Evolutionary conservation across 164 flowering plant genomes (phyloP).

Genomic region (Vitis vinifera): DNA sequence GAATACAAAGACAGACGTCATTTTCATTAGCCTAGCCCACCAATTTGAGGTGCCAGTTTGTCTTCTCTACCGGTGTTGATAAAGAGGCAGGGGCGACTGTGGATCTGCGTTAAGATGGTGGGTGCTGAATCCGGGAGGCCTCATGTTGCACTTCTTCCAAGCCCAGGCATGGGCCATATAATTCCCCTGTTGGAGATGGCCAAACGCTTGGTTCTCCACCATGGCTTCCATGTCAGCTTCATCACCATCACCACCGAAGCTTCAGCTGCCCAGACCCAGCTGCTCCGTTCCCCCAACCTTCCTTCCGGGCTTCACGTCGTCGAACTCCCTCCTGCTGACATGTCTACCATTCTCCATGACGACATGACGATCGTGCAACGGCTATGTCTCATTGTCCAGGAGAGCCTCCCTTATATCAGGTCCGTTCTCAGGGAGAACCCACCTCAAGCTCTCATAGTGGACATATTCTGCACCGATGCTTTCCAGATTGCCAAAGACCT

Average conservation of each 20-base stretch:
- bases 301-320: constrained; percentile 23
- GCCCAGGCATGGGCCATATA: constrained; percentile 52
- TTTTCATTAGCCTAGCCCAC: too few relatives aligned
- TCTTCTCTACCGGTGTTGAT: too few relatives aligned
- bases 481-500: constrained; percentile 25
- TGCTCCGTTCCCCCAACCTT: constrained; percentile 18
- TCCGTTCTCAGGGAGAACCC: constrained; percentile 14
- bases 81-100: too few relatives aligned
- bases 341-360: constrained; percentile 13
- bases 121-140: constrained; percentile 7
- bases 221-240: constrained; percentile 30
- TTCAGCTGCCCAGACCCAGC: constrained; percentile 30
- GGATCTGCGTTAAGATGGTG: too few relatives aligned
- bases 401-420: constrained; percentile 21
- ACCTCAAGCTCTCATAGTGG: constrained; percentile 31
- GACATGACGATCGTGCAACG: constrained; percentile 9
- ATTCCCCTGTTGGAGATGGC: constrained; percentile 44
- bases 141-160: constrained; percentile 35
- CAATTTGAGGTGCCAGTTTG: too few relatives aligned
- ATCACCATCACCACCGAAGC: constrained; percentile 31
- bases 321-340: constrained; percentile 33
- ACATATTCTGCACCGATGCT: constrained; percentile 36
- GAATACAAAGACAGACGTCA: too few relatives aligned
- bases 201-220: constrained; percentile 32
- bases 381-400: constrained; percentile 14